Base-by-base conservation (phyloP, 495 filamentous ascomycete species). In the Xylaria cubensis region DNA sequence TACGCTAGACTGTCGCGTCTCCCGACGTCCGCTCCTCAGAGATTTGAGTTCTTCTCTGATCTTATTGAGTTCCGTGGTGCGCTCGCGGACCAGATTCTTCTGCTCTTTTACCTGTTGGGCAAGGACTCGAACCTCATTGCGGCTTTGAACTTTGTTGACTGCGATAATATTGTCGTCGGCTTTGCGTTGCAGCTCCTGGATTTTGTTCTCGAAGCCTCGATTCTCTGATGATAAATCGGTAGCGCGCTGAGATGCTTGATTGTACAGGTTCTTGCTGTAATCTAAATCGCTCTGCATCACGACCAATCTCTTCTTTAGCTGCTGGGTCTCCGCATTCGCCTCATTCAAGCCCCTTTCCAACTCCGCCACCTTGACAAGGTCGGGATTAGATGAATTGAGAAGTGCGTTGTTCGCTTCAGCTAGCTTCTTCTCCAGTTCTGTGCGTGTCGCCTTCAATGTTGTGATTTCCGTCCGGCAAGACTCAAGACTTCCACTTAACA, bases 241-340 rank as follows among this genome's bases (percentile, higher is more conserved):
- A 12, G 85, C 86, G 0, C 81, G 80, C 19, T 81, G 88, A 17
- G 90, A 92, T 0, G 90, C 89, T 44, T 84, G 82, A 65, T 93
- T 90, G 71, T 93, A 94, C 44, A 87, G 83, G 21, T 85, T 82
- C 56, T 90, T 87, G 44, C 83, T 83, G 77, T 90, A 93, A 17
- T 92, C 91, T 29, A 81, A 74, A 15, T 91, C 87, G 19, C 74
- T 79, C 41, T 82, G 74, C 0, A 72, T 42, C n/a, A 36, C 67
- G 5, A 75, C 72, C n/a, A 82, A 17, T 44, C 85, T 88, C 78
- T 83, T 86, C 70, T 90, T 85, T 10, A 81, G 75, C 24, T 81
- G 81, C 7, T 88, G 74, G 0, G 82, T 56, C 55, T 78, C 77
- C 36, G 63, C 61, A 13, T 76, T 76, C 0, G 76, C 75, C 6